A percentile compares a stretch with the other conserved stretches of the same genome.
phyloP scores from a whole-genome alignment of 768 basidiomycete species.

The Hygrophorus russula region DNA sequence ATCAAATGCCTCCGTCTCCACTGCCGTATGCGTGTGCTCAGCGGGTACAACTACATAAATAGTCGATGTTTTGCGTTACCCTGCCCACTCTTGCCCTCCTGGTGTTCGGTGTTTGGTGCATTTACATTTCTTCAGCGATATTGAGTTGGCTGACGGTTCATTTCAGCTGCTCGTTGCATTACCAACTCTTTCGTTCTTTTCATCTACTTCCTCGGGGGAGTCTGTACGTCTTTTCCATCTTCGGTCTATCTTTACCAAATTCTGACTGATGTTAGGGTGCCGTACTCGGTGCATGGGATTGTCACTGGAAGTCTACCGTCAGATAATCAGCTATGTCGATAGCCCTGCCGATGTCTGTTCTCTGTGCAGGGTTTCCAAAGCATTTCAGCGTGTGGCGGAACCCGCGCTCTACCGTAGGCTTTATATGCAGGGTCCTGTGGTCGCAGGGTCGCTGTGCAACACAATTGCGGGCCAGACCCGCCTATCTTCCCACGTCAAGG shows the following conservation, averaged over 20 bases:
- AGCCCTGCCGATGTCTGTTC: constrained; percentile 42
- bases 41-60: no score
- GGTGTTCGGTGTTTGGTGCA: no score
- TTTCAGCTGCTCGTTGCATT: neutral
- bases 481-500: constrained; percentile 39
- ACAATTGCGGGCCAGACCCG: constrained; percentile 35
- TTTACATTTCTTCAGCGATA: no score
- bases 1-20: no score
- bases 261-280: constrained; percentile 17
- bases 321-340: constrained; percentile 41
- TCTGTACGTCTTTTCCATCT: neutral
- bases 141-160: no score
- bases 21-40: no score
- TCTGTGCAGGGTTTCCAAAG: constrained; percentile 47
- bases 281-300: constrained; percentile 43
- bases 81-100: no score
- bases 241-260: neutral
- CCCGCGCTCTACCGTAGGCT: constrained; percentile 50
- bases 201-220: neutral
- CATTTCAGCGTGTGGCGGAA: constrained; percentile 44
- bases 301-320: constrained; percentile 47
- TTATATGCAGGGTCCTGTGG: constrained; percentile 27
- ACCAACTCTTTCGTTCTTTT: neutral
- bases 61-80: no score
- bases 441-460: constrained; percentile 32